Percentiles rank a stretch among this genome's conserved stretches.
Evolutionary conservation across 768 basidiomycete species (phyloP).

Genomic region (Boletus pseudopeckii): DNA sequence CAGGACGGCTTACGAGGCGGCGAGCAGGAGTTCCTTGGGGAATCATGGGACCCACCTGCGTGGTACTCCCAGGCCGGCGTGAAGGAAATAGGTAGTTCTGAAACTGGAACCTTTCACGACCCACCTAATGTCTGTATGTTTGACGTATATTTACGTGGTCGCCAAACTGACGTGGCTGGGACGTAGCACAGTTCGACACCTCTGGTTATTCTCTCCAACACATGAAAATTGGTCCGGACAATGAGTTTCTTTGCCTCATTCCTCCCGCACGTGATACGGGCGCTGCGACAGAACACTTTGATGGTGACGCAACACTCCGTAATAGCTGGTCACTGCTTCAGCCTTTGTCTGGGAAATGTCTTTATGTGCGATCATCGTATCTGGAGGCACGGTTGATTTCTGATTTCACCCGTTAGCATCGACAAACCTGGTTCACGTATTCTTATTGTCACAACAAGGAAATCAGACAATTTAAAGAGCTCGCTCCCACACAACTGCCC

Average conservation of each 20-base stretch:
- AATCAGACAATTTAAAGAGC: constrained; percentile 94
- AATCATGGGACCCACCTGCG: constrained; percentile 45
- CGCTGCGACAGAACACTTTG: constrained; percentile 48
- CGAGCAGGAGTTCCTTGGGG: constrained; percentile 71
- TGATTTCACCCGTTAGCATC: constrained; percentile 51
- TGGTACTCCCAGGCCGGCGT: constrained; percentile 39
- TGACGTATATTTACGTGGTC: constrained; percentile 15
- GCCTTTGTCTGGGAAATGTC: constrained; percentile 73
- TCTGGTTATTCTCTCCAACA: constrained; percentile 58
- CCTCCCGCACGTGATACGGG: constrained; percentile 55
- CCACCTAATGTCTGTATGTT: constrained; percentile 37
- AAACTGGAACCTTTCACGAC: constrained; percentile 31
- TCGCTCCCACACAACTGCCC: constrained; percentile 59
- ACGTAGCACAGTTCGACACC: constrained; percentile 22
- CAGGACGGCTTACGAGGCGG: constrained; percentile 69
- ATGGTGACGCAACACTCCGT: constrained; percentile 61
- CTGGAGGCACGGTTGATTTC: constrained; percentile 27
- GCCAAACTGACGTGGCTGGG: constrained; percentile 11
- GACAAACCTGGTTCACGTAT: constrained; percentile 96
- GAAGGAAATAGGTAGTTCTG: constrained; percentile 61
- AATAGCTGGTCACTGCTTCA: constrained; percentile 82
- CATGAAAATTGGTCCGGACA: constrained; percentile 68
- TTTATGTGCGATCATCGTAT: constrained; percentile 65
- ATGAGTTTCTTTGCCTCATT: constrained; percentile 76
- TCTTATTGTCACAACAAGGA: constrained; percentile 93